Evolutionary conservation across 2,329 filamentous ascomycete genomes (phyloP), one percentile per base, ranked within the genome.

Genomic region (Scytalidium sp.): DNA sequence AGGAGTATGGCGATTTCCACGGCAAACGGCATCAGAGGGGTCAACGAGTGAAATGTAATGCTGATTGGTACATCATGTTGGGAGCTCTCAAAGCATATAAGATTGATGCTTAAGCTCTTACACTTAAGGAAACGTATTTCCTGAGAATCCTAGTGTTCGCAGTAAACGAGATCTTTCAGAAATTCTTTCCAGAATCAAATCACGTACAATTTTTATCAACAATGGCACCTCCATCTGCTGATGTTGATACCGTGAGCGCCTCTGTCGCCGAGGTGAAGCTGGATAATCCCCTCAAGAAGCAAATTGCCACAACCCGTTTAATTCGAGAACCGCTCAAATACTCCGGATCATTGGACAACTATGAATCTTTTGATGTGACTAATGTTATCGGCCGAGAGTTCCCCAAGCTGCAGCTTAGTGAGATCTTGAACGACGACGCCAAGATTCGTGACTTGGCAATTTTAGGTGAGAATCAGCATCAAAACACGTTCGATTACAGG

Each of bases 341-440:
- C 50, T 60, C 58, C 0, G 54, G 54, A 9, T 44, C 50, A 19
- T 51, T 58, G 23, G 54, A 58, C 48, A 40, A 51, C 2, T 67
- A 64, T 47, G 58, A 67, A 49, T 59, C 62, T 6, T 64, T 66
- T 44, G 68, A 71, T 49, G 57, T 65, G 1, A 71, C 71, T 0
- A 60, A 64, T 1, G 58, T 68, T 17, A 73, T 74, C 49, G 71
- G 72, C 3, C 59, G 66, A 7, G 71, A 75, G 54, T 74, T 67
- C 47, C 64, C 63, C 1, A 61, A 61, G 13, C 66, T 69, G 2
- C 72, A 68, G 46, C 57, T 76, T 39, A 64, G 53, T 43, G 58
- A 63, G n/a, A 64, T 66, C 22, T 55, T 67, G 15, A 56, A 60
- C 22, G 63, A 67, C 40, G 63, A 66, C 53, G 49, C 45, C 22